Conservation (phyloP, 2,329 filamentous ascomycete genomes). For the Dothistroma septosporum region DNA sequence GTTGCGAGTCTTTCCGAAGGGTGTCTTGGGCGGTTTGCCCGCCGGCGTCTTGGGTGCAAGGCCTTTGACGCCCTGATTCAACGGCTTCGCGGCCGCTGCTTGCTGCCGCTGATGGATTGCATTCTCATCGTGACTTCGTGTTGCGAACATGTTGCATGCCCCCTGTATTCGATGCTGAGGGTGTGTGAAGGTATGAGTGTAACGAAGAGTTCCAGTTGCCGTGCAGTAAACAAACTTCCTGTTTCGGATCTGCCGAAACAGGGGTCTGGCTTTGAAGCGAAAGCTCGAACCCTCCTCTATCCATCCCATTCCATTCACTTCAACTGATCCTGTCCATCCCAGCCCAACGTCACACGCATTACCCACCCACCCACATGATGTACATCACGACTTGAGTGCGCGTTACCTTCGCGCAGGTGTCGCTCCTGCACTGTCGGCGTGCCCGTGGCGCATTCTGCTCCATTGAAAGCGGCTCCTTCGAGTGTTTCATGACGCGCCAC, state of each 20-base stretch:
- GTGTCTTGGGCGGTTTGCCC: conserved; percentile 73
- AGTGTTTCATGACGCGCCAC: no score
- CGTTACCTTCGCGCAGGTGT: neutral
- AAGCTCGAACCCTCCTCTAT: neutral
- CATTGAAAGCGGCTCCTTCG: no score
- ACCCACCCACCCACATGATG: neutral
- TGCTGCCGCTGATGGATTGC: conserved; percentile 70
- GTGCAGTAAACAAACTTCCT: neutral
- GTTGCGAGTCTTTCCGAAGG: conserved; percentile 62
- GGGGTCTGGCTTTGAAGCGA: neutral
- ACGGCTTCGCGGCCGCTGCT: conserved; percentile 64
- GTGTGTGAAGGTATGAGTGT: neutral
- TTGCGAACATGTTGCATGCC: conserved; percentile 60
- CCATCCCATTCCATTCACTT: neutral
- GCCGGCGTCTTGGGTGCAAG: conserved; percentile 74
- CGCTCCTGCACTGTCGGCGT: no score
- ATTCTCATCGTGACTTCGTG: conserved; percentile 80
- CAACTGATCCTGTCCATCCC: neutral
- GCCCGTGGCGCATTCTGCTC: no score
- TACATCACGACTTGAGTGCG: neutral
- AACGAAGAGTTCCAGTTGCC: neutral
- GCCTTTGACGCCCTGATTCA: conserved; percentile 61
- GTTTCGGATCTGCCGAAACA: neutral
- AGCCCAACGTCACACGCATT: neutral
- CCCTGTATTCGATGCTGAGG: neutral